These are phyloP conservation scores for Apiotrichum montevideense DNA, from an alignment of 1,284 basidiomycete species.

Conservation along the genomic window DNA sequence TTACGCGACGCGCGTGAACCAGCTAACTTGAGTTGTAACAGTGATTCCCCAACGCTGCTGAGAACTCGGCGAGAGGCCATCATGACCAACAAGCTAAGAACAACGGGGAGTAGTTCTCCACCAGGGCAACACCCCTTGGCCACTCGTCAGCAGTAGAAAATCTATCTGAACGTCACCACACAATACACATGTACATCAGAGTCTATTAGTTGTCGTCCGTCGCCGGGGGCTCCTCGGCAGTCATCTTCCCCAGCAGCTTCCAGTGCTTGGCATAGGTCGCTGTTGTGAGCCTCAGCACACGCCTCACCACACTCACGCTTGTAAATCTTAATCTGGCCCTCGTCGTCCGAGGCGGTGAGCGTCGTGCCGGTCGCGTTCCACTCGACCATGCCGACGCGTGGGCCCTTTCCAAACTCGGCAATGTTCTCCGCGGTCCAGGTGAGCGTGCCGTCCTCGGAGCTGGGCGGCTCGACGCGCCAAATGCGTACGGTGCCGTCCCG, in stretches of 20 bases:
- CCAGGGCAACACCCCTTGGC: too few species aligned
- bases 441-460: conserved; percentile 17
- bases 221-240: conserved; percentile 42
- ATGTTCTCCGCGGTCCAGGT: conserved; percentile 66
- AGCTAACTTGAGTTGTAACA: too few species aligned
- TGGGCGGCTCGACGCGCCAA: conserved; percentile 62
- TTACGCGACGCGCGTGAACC: too few species aligned
- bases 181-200: neutral
- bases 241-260: conserved; percentile 45
- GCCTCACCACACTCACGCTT: conserved; percentile 52
- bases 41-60: too few species aligned
- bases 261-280: conserved; percentile 46
- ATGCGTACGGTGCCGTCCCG: conserved; percentile 80
- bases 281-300: conserved; percentile 5
- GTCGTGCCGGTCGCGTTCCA: conserved; percentile 63
- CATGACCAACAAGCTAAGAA: too few species aligned
- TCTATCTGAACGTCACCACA: too few species aligned
- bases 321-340: conserved; percentile 81
- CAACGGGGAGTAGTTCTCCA: too few species aligned
- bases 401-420: conserved; percentile 72
- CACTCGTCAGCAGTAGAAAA: too few species aligned
- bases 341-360: conserved; percentile 79
- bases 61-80: too few species aligned
- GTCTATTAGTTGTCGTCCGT: conserved; percentile 20
- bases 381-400: conserved; percentile 80